phyloP scores from a whole-genome alignment of 257 asterid genomes.

The Lycium ferocissimum region DNA sequence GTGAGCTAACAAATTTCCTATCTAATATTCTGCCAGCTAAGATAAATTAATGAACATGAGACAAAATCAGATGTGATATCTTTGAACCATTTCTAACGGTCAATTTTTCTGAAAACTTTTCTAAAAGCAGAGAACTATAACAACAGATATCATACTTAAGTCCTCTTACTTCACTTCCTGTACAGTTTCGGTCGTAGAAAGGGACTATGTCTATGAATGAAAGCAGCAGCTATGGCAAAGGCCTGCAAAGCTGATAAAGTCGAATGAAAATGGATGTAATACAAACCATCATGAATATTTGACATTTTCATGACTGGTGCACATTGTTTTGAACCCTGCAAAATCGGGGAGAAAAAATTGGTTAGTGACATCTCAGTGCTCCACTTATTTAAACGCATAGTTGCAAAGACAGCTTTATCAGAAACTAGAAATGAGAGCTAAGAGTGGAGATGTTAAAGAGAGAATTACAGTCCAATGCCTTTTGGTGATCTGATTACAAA shows the following conservation, averaged over 20 bases:
- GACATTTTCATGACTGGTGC: conserved; percentile 72
- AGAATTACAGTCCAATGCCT: no score
- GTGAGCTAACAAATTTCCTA: conserved; percentile 1
- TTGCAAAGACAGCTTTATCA: background rate
- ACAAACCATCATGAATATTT: conserved; percentile 72
- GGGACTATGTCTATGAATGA: conserved; percentile 70
- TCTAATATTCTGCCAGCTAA: conserved; percentile 18
- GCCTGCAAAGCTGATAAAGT: conserved; percentile 77
- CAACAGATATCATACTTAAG: background rate
- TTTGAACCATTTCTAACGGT: conserved; percentile 14
- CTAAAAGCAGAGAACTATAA: background rate
- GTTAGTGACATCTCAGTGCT: conserved; percentile 19
- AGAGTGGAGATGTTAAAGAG: background rate
- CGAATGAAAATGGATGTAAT: conserved; percentile 74
- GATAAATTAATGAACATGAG: background rate
- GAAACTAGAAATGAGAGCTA: background rate
- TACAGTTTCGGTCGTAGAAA: conserved; percentile 59
- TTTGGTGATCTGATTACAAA: no score
- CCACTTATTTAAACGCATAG: background rate
- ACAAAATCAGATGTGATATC: conserved; percentile 18
- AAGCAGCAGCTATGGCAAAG: conserved; percentile 78
- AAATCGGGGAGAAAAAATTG: background rate
- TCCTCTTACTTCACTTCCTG: conserved; percentile 49
- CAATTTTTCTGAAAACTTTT: conserved; percentile 2
- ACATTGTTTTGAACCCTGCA: conserved; percentile 76